A percentile compares a stretch with the other conserved stretches of the same genome.
Evolutionary conservation across 441 rosid genomes (phyloP).

Genomic region (Gossypium laxum): DNA sequence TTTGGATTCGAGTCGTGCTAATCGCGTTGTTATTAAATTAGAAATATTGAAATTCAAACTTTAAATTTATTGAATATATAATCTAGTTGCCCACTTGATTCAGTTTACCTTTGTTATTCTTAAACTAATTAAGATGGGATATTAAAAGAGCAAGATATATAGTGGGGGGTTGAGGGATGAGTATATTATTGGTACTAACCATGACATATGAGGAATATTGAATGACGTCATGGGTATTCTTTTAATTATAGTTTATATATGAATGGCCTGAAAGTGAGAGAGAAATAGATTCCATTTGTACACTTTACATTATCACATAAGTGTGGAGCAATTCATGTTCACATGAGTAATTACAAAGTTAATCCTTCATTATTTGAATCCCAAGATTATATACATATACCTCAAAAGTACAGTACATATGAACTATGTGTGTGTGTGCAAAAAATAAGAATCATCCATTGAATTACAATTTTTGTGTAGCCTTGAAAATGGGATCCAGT

Average conservation of each 20-base stretch:
- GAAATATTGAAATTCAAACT: not conserved
- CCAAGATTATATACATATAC: not conserved
- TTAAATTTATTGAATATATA: not conserved
- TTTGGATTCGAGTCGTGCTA: no score
- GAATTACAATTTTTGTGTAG: no score
- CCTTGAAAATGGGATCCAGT: not conserved
- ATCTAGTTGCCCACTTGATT: not conserved
- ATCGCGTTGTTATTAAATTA: not conserved
- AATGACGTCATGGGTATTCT: conserved; percentile 21
- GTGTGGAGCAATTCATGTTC: not conserved
- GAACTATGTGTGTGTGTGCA: not conserved
- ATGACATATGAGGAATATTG: conserved; percentile 17
- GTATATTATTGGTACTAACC: not conserved
- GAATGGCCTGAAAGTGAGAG: not conserved
- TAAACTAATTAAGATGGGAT: not conserved
- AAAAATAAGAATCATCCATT: no score
- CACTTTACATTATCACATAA: not conserved
- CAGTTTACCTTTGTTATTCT: not conserved
- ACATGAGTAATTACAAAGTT: not conserved
- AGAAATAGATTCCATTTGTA: not conserved
- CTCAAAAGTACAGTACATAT: not conserved
- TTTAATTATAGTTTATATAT: no score
- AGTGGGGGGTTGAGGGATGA: not conserved
- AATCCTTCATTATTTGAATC: not conserved
- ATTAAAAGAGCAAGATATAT: not conserved